These are phyloP conservation scores for Melocanna baccifera DNA, from an alignment of 176 grass and related monocot species.

Conservation along the genomic window DNA sequence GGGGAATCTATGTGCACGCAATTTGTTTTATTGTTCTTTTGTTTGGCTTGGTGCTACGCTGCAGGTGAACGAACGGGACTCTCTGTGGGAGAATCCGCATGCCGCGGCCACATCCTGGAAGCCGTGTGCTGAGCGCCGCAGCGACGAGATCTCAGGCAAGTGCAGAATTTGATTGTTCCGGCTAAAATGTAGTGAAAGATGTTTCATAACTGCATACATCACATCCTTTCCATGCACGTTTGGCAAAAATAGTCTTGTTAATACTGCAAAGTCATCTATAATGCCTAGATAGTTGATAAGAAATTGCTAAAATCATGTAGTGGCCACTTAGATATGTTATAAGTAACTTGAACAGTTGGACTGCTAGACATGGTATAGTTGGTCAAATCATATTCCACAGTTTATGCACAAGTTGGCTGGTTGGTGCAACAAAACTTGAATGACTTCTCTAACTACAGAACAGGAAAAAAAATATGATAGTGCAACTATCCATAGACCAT, in stretches of 20 bases:
- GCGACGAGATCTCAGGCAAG: constrained; percentile 71
- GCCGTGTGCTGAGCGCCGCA: constrained; percentile 69
- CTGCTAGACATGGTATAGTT: neutral
- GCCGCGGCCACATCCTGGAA: constrained; percentile 80
- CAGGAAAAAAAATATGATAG: neutral
- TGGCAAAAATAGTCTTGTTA: neutral
- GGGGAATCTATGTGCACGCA: neutral
- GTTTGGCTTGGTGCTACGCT: constrained; percentile 11
- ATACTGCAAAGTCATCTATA: neutral
- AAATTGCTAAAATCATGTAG: neutral
- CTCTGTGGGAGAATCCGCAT: constrained; percentile 94
- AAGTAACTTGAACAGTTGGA: neutral
- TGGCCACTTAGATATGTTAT: neutral
- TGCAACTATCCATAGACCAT: neutral
- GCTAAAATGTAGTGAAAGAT: neutral
- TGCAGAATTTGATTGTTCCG: neutral
- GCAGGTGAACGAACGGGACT: constrained; percentile 54
- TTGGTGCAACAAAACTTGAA: neutral
- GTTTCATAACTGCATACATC: neutral
- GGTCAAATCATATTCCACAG: neutral
- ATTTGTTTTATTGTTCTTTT: constrained; percentile 8
- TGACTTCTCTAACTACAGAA: neutral
- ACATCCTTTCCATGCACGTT: neutral
- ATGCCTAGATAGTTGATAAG: neutral
- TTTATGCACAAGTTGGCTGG: neutral